phyloP scores from a whole-genome alignment of 176 grass and related monocot genomes.

The Oryza meridionalis region DNA sequence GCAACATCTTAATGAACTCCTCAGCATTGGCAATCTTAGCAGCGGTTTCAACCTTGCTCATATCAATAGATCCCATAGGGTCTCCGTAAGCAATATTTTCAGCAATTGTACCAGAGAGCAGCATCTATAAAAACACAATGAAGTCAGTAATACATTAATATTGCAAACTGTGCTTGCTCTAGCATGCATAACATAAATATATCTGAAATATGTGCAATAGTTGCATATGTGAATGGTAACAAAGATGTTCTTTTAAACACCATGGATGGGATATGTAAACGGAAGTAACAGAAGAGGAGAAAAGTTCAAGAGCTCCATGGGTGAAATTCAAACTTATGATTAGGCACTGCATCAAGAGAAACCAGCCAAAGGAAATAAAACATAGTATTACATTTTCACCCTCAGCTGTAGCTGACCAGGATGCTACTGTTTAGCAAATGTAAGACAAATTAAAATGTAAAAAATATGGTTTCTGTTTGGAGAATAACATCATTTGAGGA shows the following conservation, averaged over 20 bases:
- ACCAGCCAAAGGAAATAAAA: neutral
- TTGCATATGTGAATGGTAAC: neutral
- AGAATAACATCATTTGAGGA: slow-evolving; percentile 13
- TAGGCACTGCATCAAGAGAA: neutral
- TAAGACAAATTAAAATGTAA: neutral
- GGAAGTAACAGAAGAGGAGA: slow-evolving; percentile 3
- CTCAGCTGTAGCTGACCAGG: neutral
- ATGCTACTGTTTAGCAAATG: neutral
- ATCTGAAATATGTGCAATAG: slow-evolving; percentile 12
- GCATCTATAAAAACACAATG: slow-evolving; percentile 62
- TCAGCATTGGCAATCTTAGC: slow-evolving; percentile 84
- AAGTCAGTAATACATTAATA: slow-evolving; percentile 24
- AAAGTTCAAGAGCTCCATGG: neutral
- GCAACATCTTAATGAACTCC: slow-evolving; percentile 70
- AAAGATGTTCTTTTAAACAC: slow-evolving; percentile 20
- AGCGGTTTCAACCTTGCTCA: slow-evolving; percentile 57
- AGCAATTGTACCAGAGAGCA: slow-evolving; percentile 78
- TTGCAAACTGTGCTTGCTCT: neutral
- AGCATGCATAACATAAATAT: slow-evolving; percentile 13
- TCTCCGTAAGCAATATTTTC: slow-evolving; percentile 87
- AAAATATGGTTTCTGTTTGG: neutral
- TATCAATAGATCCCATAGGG: slow-evolving; percentile 48
- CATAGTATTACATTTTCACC: slow-evolving; percentile 5
- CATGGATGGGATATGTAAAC: neutral
- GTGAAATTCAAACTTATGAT: slow-evolving; percentile 7